Evolutionary conservation across 164 flowering plant genomes (phyloP).

Genomic region (Pachysandra terminalis): DNA sequence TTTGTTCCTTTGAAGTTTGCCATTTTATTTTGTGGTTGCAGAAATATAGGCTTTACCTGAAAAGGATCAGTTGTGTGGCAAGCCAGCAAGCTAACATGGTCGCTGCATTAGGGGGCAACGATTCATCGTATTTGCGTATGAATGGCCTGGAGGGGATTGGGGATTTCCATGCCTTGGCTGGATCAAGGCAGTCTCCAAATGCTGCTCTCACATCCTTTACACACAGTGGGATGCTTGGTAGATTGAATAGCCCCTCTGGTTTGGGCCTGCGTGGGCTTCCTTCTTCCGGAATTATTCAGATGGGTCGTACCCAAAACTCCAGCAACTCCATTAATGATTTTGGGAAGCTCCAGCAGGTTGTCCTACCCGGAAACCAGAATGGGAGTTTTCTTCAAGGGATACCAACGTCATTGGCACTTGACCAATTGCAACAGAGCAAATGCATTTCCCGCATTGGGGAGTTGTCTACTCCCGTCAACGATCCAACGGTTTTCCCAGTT

Average conservation of each 20-base stretch:
- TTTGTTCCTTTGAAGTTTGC: neutral
- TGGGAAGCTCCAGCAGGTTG: slow-evolving; percentile 32
- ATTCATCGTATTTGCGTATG: slow-evolving; percentile 50
- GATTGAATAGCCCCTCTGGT: slow-evolving; percentile 50
- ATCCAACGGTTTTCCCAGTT: slow-evolving; percentile 24
- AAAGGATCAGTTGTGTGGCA: slow-evolving; percentile 47
- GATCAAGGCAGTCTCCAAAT: slow-evolving; percentile 50
- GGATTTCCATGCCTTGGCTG: slow-evolving; percentile 47
- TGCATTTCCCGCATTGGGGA: slow-evolving; percentile 21
- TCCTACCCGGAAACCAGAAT: slow-evolving; percentile 41
- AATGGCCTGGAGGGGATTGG: slow-evolving; percentile 53
- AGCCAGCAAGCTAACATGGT: slow-evolving; percentile 53
- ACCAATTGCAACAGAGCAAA: slow-evolving; percentile 41
- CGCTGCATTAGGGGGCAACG: slow-evolving; percentile 54
- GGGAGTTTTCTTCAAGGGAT: slow-evolving; percentile 52
- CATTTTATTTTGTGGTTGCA: slow-evolving; percentile 28
- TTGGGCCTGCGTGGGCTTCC: slow-evolving; percentile 44
- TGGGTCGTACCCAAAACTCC: slow-evolving; percentile 38
- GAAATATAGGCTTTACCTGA: slow-evolving; percentile 90
- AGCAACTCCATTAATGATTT: slow-evolving; percentile 31
- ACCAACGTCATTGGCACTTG: slow-evolving; percentile 50
- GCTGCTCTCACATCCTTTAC: slow-evolving; percentile 34
- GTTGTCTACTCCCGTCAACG: slow-evolving; percentile 25
- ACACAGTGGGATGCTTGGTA: slow-evolving; percentile 52
- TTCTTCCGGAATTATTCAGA: slow-evolving; percentile 47